Base-by-base conservation (phyloP, 2,329 filamentous ascomycete genomes). In the Blastomyces parvus region DNA sequence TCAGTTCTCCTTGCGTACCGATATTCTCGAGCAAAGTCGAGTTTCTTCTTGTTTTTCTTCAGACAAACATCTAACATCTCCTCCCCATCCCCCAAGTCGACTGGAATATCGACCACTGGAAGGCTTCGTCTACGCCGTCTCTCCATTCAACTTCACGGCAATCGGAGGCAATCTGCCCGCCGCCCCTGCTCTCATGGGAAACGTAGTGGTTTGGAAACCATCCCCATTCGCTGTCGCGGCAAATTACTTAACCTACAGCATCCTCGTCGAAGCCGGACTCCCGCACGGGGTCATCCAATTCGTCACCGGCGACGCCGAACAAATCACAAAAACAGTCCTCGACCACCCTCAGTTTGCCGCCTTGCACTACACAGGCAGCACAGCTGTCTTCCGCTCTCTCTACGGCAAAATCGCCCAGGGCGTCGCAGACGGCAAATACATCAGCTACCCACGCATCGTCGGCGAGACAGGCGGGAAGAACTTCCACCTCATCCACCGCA, bases 121-220 rank as follows among this genome's bases (percentile, higher is more conserved):
- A 76, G 92, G 92, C 22, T 97, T 97, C 76, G 91, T 97, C 66
- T 97, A 97, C 74, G 93, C 92, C 44, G 86, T 97, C 70, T 90
- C 88, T 64, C 92, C 92, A 53, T 97, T 97, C 84, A 97, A 97
- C 81, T 97, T 97, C 79, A 97, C 92, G 27, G 92, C 92, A 66
- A 96, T 97, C 70, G 91, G 87, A 13, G 93, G 88, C 63, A 97
- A 96, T 78, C 82, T 97, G 52, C 85, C 89, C 19, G 88, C 86
- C 58, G 88, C 90, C 0, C 91, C 93, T 17, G 91, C 91, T 0
- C 80, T 97, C 62, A 87, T 97, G 81, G 92, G 92, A 64, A 97
- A 97, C 76, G 93, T 97, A 1, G 91, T 96, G 4, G 79, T 97
- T 57, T 97, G 92, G 92, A 97, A 97, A 82, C 92, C 92, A n/a